Evolutionary conservation across 495 filamentous ascomycete genomes (phyloP).

Genomic region (Neurospora hispaniola): DNA sequence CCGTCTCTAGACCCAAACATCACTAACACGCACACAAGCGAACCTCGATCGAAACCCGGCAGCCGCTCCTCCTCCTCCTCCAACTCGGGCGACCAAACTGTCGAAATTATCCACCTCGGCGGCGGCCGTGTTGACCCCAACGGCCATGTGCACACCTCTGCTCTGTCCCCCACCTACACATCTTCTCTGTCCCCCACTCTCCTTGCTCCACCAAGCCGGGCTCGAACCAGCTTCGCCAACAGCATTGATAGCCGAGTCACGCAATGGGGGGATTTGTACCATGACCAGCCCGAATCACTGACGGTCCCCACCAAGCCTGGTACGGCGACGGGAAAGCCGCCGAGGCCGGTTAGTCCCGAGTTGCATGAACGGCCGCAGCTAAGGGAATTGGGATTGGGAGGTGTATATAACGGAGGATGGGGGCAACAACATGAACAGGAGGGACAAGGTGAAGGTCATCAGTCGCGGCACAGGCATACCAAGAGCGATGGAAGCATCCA

Average conservation of each 20-base stretch:
- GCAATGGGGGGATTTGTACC: slow-evolving; percentile 25
- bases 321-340: background rate
- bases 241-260: slow-evolving; percentile 20
- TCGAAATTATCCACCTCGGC: slow-evolving; percentile 24
- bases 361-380: background rate
- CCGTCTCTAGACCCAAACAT: background rate
- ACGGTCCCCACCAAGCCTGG: background rate
- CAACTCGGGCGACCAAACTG: slow-evolving; percentile 1
- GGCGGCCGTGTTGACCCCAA: slow-evolving; percentile 16
- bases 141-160: background rate
- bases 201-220: background rate
- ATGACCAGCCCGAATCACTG: background rate
- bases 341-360: background rate
- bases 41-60: background rate
- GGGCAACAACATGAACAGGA: background rate
- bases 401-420: background rate
- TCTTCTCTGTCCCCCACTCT: slow-evolving; percentile 1
- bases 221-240: slow-evolving; percentile 2
- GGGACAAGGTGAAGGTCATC: background rate
- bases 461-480: background rate
- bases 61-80: background rate
- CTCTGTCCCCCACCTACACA: background rate
- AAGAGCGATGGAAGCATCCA: slow-evolving; percentile 5
- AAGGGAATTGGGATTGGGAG: background rate
- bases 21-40: background rate